Conservation (phyloP, 192 early-diverging fungal genomes). For the Rhizoclosmatium sp. region DNA sequence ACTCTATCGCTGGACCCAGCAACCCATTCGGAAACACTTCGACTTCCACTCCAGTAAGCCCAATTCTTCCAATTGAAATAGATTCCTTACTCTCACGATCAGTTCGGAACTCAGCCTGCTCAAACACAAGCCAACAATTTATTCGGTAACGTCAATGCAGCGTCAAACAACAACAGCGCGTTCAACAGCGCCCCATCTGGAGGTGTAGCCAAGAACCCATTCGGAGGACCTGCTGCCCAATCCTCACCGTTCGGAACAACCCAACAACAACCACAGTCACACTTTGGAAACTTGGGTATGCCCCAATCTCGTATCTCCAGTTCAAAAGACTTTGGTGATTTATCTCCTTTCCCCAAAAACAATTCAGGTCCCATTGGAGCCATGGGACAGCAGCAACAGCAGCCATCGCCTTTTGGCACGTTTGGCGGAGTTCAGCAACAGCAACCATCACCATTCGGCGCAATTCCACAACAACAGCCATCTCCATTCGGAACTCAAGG, state of each 20-base stretch:
- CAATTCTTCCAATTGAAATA: slow-evolving; percentile 6
- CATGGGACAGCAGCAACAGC: slow-evolving; percentile 5
- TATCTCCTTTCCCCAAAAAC: background rate
- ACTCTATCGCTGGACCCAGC: slow-evolving; percentile 8
- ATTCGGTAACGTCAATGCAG: background rate
- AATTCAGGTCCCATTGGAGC: background rate
- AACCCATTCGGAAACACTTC: slow-evolving; percentile 18
- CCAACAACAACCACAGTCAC: background rate
- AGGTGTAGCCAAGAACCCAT: slow-evolving; percentile 20
- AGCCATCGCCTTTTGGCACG: slow-evolving; percentile 6
- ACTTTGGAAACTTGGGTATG: slow-evolving; percentile 16
- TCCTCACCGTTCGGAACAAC: background rate
- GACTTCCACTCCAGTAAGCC: background rate
- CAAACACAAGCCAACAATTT: background rate
- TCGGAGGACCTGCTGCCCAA: background rate
- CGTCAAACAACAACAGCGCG: slow-evolving; percentile 13
- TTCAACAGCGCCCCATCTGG: slow-evolving; percentile 19
- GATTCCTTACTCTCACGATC: background rate
- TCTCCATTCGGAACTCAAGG: background rate
- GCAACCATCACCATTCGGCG: background rate
- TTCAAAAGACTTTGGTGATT: background rate
- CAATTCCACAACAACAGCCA: too few relatives aligned
- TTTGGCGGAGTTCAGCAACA: background rate
- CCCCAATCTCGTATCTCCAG: background rate
- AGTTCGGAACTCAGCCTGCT: background rate